A percentile compares a stretch with the other conserved stretches of the same genome.
These are phyloP conservation scores for Claviceps cyperi DNA, from an alignment of 2,329 filamentous ascomycete genomes.

Conservation along the genomic window DNA sequence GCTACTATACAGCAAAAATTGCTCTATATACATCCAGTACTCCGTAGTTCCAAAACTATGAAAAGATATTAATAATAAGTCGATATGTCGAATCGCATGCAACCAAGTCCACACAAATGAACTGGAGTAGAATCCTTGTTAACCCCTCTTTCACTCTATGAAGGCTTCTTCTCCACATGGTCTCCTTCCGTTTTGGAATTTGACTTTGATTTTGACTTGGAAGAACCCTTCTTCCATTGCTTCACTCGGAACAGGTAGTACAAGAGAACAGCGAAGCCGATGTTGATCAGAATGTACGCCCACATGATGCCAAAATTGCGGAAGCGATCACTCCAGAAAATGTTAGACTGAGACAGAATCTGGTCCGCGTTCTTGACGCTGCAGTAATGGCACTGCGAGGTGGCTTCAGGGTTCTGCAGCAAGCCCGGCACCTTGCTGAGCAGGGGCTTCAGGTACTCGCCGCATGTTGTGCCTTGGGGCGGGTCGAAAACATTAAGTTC, in stretches of 20 bases:
- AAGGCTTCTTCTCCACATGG: background rate
- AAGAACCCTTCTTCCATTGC: constrained; percentile 14
- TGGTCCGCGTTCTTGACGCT: constrained; percentile 47
- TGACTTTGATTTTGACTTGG: background rate
- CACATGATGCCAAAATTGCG: constrained; percentile 58
- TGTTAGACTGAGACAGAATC: constrained; percentile 32
- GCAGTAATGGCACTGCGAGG: constrained; percentile 50
- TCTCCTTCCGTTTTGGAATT: background rate
- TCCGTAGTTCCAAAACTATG: too few species aligned
- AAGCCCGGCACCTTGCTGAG: constrained; percentile 35
- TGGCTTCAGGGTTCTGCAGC: constrained; percentile 47
- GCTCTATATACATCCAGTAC: too few species aligned
- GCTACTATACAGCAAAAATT: too few species aligned
- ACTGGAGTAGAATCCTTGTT: too few species aligned
- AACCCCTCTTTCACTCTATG: background rate
- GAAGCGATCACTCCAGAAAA: constrained; percentile 44
- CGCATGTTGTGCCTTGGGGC: constrained; percentile 47
- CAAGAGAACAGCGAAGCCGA: constrained; percentile 38
- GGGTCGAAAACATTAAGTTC: constrained; percentile 54
- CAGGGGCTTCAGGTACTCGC: constrained; percentile 45
- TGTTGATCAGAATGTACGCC: constrained; percentile 51
- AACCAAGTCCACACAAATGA: too few species aligned
- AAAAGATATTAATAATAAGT: too few species aligned
- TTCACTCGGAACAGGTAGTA: constrained; percentile 50
- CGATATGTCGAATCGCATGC: too few species aligned